phyloP scores from a whole-genome alignment of 2,329 filamentous ascomycete genomes.

The Pseudogymnoascus sp. region DNA sequence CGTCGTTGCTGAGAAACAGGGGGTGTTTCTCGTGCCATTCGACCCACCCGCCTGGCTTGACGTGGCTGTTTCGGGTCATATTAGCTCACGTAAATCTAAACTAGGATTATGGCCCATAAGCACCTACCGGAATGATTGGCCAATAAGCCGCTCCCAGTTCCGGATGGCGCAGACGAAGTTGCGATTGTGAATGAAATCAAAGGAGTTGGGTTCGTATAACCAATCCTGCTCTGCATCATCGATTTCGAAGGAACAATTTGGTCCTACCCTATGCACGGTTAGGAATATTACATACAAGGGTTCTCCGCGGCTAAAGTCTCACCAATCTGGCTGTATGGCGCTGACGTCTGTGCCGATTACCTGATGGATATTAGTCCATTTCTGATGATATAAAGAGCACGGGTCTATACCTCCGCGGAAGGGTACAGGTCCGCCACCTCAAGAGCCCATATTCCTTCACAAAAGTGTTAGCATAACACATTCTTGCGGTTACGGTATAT shows the following conservation, averaged over 20 bases:
- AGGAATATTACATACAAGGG: neutral
- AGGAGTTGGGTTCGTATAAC: slow-evolving; percentile 10
- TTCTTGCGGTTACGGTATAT: neutral
- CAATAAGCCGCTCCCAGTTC: neutral
- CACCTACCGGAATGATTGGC: neutral
- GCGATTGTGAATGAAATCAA: slow-evolving; percentile 17
- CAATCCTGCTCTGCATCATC: slow-evolving; percentile 19
- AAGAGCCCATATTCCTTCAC: neutral
- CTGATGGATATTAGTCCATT: neutral
- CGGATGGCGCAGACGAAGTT: neutral
- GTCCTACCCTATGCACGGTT: slow-evolving; percentile 9
- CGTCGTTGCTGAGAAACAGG: neutral
- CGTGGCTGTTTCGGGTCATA: neutral
- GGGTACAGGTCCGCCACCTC: neutral
- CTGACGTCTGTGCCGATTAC: slow-evolving; percentile 3
- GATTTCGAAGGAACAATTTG: slow-evolving; percentile 19
- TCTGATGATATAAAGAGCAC: neutral
- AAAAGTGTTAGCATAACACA: neutral
- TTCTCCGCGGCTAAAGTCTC: neutral
- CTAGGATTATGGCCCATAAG: neutral
- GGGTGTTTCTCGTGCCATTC: slow-evolving; percentile 1
- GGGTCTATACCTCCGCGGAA: neutral
- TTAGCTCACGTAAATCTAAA: neutral
- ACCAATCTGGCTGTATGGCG: slow-evolving; percentile 7
- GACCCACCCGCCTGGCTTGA: slow-evolving; percentile 3